Base-by-base conservation (phyloP, 805 yeast species). In the Starmerella apicola region DNA sequence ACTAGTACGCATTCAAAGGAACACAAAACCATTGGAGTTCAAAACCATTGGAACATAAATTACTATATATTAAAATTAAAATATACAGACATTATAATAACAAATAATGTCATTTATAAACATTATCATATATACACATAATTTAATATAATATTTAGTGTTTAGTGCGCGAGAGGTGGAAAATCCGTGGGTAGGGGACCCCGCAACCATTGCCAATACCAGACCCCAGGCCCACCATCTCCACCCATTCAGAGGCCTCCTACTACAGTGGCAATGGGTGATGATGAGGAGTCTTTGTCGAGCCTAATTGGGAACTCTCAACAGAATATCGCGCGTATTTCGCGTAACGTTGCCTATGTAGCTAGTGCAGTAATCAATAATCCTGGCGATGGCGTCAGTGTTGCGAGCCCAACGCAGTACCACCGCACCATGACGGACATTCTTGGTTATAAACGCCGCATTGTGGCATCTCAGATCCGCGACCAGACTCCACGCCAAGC, bases 231-330 rank as follows among this genome's bases (percentile, higher is more conserved):
- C n/a, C n/a, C n/a, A n/a, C n/a, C n/a, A n/a, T n/a, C n/a, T n/a
- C n/a, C n/a, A n/a, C n/a, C n/a, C n/a, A n/a, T n/a, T n/a, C n/a
- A n/a, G n/a, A n/a, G n/a, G n/a, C n/a, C n/a, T n/a, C n/a, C n/a
- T n/a, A 24, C 27, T 20, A 4, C 23, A 17, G 34, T 15, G 16
- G 37, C 21, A 30, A 42, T 42, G 42, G 43, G 46, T 20, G 59
- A 58, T 28, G 47, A 43, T 15, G 30, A 27, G 15, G 35, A 25
- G 9, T 43, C 59, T 19, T 59, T 62, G 29, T 51, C 63, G 31
- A 55, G 60, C 26, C 62, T 64, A 16, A 56, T 61, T 18, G 54
- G 64, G 9, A 57, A 59, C n/a, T 61, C 66, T 4, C 62, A 59
- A 43, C 49, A 56, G 30, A 64, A 64, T 43, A 45, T 64, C 33